phyloP scores from a whole-genome alignment of 2,329 filamentous ascomycete genomes.

The Clarireedia monteithiana region DNA sequence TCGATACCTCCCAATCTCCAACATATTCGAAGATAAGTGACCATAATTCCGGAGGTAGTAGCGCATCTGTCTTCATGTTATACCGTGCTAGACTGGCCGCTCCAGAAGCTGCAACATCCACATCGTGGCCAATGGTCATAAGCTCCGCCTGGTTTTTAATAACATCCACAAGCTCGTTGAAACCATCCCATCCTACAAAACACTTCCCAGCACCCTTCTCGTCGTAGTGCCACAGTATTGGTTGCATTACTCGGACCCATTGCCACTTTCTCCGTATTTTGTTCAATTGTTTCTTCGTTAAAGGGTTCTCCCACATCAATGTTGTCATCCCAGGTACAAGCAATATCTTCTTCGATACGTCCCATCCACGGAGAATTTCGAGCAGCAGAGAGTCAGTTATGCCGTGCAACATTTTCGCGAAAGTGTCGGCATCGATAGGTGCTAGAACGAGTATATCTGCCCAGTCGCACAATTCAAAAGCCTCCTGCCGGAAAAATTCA shows the following conservation, averaged over 20 bases:
- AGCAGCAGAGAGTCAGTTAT: constrained; percentile 74
- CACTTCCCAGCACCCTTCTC: constrained; percentile 43
- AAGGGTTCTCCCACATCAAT: constrained; percentile 83
- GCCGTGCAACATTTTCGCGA: constrained; percentile 83
- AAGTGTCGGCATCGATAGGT: constrained; percentile 74
- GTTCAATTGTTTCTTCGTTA: constrained; percentile 79
- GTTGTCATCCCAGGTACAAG: constrained; percentile 84
- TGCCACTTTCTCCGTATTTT: constrained; percentile 80
- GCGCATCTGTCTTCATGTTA: constrained; percentile 32
- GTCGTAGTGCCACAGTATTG: constrained; percentile 76
- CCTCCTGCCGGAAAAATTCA: constrained; percentile 46
- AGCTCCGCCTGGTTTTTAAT: constrained; percentile 73
- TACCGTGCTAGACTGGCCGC: constrained; percentile 36
- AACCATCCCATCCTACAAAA: constrained; percentile 52
- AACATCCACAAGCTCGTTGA: constrained; percentile 65
- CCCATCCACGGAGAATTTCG: constrained; percentile 78
- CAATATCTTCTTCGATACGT: constrained; percentile 75
- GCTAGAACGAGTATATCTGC: constrained; percentile 79
- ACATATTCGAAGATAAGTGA: constrained; percentile 77
- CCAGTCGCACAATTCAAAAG: constrained; percentile 71
- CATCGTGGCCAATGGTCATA: constrained; percentile 64
- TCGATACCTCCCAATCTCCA: constrained; percentile 85
- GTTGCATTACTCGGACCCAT: constrained; percentile 75
- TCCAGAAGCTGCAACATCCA: constrained; percentile 35
- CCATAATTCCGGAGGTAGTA: constrained; percentile 81